Evolutionary conservation across 202 grass and related monocot species (phyloP).

Genomic region (Saccharum hybrid): DNA sequence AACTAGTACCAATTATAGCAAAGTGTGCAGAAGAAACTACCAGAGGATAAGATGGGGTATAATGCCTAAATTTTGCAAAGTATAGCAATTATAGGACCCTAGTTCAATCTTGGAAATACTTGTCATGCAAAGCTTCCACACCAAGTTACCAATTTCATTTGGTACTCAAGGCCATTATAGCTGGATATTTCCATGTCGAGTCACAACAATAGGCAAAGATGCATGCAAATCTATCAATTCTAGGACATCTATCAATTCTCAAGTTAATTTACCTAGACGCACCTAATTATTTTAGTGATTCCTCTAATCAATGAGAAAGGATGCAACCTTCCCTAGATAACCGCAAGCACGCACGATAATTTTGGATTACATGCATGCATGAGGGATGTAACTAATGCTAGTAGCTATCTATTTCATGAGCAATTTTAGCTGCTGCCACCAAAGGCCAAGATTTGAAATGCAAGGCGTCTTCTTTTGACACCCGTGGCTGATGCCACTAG

Average conservation of each 20-base stretch:
- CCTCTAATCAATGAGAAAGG: not conserved
- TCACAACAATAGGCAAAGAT: not conserved
- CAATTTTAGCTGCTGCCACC: no score
- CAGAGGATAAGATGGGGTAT: not conserved
- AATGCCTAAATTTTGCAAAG: no score
- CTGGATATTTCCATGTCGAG: not conserved
- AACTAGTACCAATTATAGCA: not conserved
- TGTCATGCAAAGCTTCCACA: not conserved
- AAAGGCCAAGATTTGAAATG: no score
- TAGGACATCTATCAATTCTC: no score
- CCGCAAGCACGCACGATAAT: not conserved
- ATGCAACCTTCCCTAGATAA: not conserved
- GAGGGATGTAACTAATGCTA: no score
- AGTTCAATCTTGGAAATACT: not conserved
- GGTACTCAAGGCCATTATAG: not conserved
- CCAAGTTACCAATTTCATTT: conserved; percentile 1
- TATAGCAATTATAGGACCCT: not conserved
- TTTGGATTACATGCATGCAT: not conserved
- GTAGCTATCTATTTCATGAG: no score
- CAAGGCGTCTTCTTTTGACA: no score
- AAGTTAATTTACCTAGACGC: no score
- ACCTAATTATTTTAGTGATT: not conserved
- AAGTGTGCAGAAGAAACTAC: not conserved
- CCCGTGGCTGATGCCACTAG: no score
- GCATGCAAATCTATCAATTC: no score